These are phyloP conservation scores for Candida ascalaphidarum DNA, from an alignment of 805 yeast genomes.

Conservation along the genomic window DNA sequence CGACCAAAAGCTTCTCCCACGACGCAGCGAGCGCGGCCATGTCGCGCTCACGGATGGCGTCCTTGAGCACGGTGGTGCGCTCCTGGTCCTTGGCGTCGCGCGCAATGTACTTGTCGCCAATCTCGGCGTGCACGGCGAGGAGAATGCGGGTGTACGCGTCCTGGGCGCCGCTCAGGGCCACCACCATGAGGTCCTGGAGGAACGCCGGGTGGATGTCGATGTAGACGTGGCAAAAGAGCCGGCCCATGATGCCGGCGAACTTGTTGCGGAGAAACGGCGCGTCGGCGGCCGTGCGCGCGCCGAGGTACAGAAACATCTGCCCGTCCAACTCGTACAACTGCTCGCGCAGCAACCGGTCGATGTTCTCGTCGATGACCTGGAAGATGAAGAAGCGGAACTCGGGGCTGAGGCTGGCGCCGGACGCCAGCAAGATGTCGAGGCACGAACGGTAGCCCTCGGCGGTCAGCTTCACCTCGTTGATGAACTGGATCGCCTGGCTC, in stretches of 20 bases:
- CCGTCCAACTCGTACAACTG: slow-evolving; percentile 40
- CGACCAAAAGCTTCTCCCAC: slow-evolving; percentile 56
- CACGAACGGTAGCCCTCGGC: slow-evolving; percentile 50
- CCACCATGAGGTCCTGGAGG: slow-evolving; percentile 19
- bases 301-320: slow-evolving; percentile 39
- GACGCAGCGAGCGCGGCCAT: slow-evolving; percentile 53
- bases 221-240: slow-evolving; percentile 28
- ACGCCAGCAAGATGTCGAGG: slow-evolving; percentile 31
- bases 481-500: slow-evolving; percentile 45
- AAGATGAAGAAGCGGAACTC: slow-evolving; percentile 58
- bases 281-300: slow-evolving; percentile 14
- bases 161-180: slow-evolving; percentile 23
- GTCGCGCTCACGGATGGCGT: slow-evolving; percentile 69
- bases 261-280: slow-evolving; percentile 28
- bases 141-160: slow-evolving; percentile 75
- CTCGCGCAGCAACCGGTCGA: slow-evolving; percentile 35
- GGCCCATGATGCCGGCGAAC: slow-evolving; percentile 23
- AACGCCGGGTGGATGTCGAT: slow-evolving; percentile 22
- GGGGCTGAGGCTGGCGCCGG: slow-evolving; percentile 27
- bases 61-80: slow-evolving; percentile 70
- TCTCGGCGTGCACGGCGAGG: slow-evolving; percentile 75
- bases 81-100: slow-evolving; percentile 56
- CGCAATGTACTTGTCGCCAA: slow-evolving; percentile 82
- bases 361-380: slow-evolving; percentile 59
- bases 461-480: slow-evolving; percentile 44